A percentile compares a stretch with the other conserved stretches of the same genome.
phyloP scores from a whole-genome alignment of 345 rosid species.

The Schrenkiella parvula region DNA sequence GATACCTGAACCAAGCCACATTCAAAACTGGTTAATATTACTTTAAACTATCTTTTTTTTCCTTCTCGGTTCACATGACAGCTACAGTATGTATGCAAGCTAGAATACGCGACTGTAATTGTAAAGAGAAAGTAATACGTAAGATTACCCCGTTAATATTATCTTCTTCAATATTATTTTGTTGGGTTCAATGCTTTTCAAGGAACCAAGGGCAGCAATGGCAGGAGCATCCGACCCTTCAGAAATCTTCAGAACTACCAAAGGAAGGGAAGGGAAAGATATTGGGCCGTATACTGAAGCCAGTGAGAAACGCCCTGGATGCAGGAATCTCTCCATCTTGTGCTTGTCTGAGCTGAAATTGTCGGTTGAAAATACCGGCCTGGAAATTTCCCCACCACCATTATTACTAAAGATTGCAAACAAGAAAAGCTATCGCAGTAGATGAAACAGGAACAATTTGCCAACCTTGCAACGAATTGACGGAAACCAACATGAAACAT shows the following conservation, averaged over 20 bases:
- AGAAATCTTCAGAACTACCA: conserved; percentile 63
- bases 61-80: background rate
- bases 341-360: conserved; percentile 76
- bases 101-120: background rate
- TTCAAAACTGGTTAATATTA: background rate
- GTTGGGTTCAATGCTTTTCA: conserved; percentile 78
- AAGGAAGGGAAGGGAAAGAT: conserved; percentile 78
- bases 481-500: conserved; percentile 93
- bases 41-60: background rate
- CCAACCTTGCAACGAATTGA: conserved; percentile 81
- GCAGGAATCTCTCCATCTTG: conserved; percentile 98
- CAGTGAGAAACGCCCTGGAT: conserved; percentile 64
- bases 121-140: background rate
- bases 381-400: conserved; percentile 23
- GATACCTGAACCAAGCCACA: conserved; percentile 59
- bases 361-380: conserved; percentile 87
- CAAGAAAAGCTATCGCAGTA: background rate
- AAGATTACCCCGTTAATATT: conserved; percentile 77
- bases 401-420: conserved; percentile 4
- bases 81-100: background rate
- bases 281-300: conserved; percentile 91
- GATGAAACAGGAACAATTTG: conserved; percentile 2
- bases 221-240: conserved; percentile 47
- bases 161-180: conserved; percentile 81
- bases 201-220: conserved; percentile 87